These are phyloP conservation scores for Hemisphaericaspora xylanilytica DNA, from an alignment of 1,139 yeast species.

Conservation along the genomic window DNA sequence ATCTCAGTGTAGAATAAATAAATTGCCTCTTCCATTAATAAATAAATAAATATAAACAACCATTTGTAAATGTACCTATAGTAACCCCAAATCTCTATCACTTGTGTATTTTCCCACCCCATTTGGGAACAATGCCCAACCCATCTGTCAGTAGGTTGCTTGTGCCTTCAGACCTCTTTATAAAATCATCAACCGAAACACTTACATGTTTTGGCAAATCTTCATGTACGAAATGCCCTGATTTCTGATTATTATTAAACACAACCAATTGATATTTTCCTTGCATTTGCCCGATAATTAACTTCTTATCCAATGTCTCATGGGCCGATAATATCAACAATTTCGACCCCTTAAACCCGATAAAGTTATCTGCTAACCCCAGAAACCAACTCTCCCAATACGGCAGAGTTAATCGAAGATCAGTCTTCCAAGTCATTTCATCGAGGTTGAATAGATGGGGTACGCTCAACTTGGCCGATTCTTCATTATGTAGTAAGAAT, in stretches of 20 bases:
- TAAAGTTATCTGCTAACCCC: constrained; percentile 65
- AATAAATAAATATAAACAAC: too few species aligned
- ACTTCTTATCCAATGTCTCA: constrained; percentile 77
- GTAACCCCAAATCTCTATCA: constrained; percentile 9
- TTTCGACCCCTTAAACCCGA: constrained; percentile 52
- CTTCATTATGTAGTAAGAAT: constrained; percentile 50
- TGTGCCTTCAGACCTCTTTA: constrained; percentile 43
- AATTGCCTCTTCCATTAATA: too few species aligned
- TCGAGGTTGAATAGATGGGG: constrained; percentile 53
- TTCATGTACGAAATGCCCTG: constrained; percentile 93
- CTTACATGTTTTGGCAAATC: constrained; percentile 76
- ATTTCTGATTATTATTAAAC: constrained; percentile 52
- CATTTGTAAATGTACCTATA: constrained; percentile 1
- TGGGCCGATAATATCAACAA: constrained; percentile 84
- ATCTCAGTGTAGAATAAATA: constrained; percentile 31
- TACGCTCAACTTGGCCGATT: constrained; percentile 72
- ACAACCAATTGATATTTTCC: constrained; percentile 88
- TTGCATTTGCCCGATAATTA: constrained; percentile 97
- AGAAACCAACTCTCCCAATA: constrained; percentile 85
- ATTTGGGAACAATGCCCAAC: constrained; percentile 43
- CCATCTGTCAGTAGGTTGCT: constrained; percentile 37
- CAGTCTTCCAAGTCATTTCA: constrained; percentile 56
- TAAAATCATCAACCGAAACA: constrained; percentile 48
- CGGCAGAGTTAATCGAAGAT: constrained; percentile 56
- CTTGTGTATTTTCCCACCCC: constrained; percentile 49